Base-by-base conservation (phyloP, 2,329 filamentous ascomycete genomes). In the Didymellaceae sp. region DNA sequence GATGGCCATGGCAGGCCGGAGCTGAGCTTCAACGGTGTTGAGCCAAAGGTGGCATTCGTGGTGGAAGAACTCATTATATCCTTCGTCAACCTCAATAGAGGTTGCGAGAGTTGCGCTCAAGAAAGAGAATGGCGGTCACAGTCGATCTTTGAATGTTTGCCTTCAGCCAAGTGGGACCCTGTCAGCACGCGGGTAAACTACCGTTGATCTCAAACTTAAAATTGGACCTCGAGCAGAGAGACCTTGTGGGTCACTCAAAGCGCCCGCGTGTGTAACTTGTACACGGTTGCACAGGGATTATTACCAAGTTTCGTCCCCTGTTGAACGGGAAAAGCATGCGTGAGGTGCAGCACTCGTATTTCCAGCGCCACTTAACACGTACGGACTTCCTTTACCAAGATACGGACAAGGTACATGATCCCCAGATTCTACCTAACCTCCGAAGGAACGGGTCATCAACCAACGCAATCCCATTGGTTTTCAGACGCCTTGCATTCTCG, bases 1-100 rank as follows among this genome's bases (percentile, higher is more conserved):
- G 43, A 49, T 8, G 51, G 35, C 61, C 54, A 66, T 42, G 62
- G 54, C 26, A 55, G 47, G 6, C 30, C 31, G 11, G 28, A 9
- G 0, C 26, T 20, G 10, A 47, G 17, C 13, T 35, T 26, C 58
- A 57, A 54, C 8, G 30, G 16, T n/a, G 16, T 18, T 20, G 13
- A 21, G 37, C 18, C 14, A 2, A 16, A 8, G 9, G 41, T 51
- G 3, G 25, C 13, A n/a, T 45, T 51, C 31, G 31, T 35, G n/a
- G 1, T 32, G 21, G 28, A 25, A 18, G 18, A 35, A 9, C n/a
- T 18, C 9, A 33, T 17, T 20, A 11, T 22, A 20, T 4, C 16
- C 10, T 13, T 4, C 11, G n/a, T 28, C 26, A n/a, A n/a, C n/a
- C n/a, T n/a, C n/a, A n/a, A n/a, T n/a, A n/a, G n/a, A n/a, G n/a